These are phyloP conservation scores for Saururus chinensis DNA, from an alignment of 164 flowering plant species.

Conservation along the genomic window DNA sequence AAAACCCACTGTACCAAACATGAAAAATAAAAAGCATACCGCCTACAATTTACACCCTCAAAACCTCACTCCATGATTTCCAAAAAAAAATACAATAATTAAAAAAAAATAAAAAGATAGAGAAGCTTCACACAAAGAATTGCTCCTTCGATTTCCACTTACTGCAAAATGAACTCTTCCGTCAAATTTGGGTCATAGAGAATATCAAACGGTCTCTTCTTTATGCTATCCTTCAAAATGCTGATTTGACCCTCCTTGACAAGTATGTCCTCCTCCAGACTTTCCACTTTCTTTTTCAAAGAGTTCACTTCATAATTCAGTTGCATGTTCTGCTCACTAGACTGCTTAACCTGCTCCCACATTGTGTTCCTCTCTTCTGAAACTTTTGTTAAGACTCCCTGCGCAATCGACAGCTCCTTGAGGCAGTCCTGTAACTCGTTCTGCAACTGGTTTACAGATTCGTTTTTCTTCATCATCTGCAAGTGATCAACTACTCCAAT, in stretches of 20 bases:
- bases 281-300: conserved; percentile 65
- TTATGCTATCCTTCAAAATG: conserved; percentile 60
- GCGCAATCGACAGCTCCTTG: conserved; percentile 39
- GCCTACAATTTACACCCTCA: no score
- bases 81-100: no score
- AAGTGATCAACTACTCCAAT: not conserved
- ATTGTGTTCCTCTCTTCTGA: conserved; percentile 71
- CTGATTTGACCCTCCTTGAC: conserved; percentile 89
- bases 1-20: no score
- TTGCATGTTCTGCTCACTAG: conserved; percentile 73
- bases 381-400: conserved; percentile 51
- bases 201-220: conserved; percentile 42
- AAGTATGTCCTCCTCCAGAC: conserved; percentile 74
- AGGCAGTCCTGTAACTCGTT: conserved; percentile 46
- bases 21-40: no score
- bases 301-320: conserved; percentile 48
- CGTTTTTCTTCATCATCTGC: conserved; percentile 76
- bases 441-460: conserved; percentile 38
- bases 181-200: conserved; percentile 39
- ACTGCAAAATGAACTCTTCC: conserved; percentile 29
- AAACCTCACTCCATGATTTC: no score
- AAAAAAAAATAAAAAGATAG: not conserved
- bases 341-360: conserved; percentile 81
- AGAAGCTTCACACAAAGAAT: not conserved
- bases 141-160: conserved; percentile 1